Evolutionary conservation across 2,329 filamentous ascomycete species (phyloP), one percentile per base, ranked within the genome.

Genomic region (Kalaharituber pfeilii): DNA sequence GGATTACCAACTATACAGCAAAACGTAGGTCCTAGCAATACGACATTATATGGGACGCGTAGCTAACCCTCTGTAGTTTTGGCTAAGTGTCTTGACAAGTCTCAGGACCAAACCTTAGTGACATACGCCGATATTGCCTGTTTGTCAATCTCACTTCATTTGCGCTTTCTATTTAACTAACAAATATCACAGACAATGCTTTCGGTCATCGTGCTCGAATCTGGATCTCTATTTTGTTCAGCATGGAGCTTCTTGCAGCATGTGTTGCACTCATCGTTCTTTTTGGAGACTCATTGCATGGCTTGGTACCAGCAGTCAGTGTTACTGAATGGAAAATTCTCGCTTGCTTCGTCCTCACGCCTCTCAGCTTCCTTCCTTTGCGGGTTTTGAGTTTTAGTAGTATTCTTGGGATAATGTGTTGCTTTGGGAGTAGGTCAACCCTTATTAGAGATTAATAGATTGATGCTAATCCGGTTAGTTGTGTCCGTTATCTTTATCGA

Each of bases 41-140:
- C n/a, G n/a, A n/a, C n/a, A n/a, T n/a, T n/a, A n/a, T 22, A 47
- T 47, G 5, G n/a, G 33, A 18, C 2, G 7, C 20, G 27, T 18
- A 6, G 53, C 56, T 47, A 22, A 47, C 24, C 3, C 22, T 47
- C 1, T 2, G 25, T 22, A 47, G 42, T 47, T 13, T 58, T 64
- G n/a, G 55, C 62, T 26, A 42, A 53, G 4, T 96, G 89, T 67
- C 81, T 95, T 72, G 82, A 94, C 61, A 59, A 55, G 49, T 51
- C 58, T 77, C 86, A 22, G 86, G 95, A 69, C 77, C 76, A 56
- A 84, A 79, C 51, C 5, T 78, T 95, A 59, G 87, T 95, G 63
- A 95, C 89, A 2, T 96, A 95, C 68, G 91, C 88, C 29, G 89
- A 96, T 66, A 73, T 96, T 49, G 91, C 89, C 1, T 95, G 83